Percentiles rank a stretch among this genome's conserved stretches.
Conservation (phyloP, 2,329 filamentous ascomycete genomes). For the Hymenoscyphus albidus region DNA sequence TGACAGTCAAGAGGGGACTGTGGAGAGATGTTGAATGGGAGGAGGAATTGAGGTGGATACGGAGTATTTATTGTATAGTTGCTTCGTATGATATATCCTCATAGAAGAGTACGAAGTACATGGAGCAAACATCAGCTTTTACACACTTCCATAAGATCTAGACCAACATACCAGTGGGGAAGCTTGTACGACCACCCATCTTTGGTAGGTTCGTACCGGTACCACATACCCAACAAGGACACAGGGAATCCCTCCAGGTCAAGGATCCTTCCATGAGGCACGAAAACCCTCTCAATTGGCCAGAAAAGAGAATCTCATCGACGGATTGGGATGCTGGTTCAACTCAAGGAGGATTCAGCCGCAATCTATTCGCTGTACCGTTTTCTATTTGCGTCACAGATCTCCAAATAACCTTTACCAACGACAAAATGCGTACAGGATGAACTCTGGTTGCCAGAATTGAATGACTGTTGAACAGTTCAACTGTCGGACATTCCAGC, state of each 20-base stretch:
- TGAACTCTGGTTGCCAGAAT: no score
- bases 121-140: no score
- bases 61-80: background rate
- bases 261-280: background rate
- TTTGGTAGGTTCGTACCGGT: background rate
- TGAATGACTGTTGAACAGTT: no score
- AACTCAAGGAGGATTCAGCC: background rate
- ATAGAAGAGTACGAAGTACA: no score
- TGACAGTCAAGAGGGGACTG: background rate
- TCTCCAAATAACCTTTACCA: background rate
- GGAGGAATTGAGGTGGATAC: background rate
- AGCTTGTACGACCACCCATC: background rate
- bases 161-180: background rate
- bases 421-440: background rate
- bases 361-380: background rate
- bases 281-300: background rate
- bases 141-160: background rate
- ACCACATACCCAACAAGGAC: background rate
- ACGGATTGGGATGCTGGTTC: background rate
- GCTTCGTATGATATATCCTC: background rate
- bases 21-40: no score
- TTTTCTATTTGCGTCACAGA: background rate
- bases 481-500: no score
- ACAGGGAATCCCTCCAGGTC: background rate
- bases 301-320: background rate